Evolutionary conservation across 768 basidiomycete genomes (phyloP).

Genomic region (Strobilomyces confusus): DNA sequence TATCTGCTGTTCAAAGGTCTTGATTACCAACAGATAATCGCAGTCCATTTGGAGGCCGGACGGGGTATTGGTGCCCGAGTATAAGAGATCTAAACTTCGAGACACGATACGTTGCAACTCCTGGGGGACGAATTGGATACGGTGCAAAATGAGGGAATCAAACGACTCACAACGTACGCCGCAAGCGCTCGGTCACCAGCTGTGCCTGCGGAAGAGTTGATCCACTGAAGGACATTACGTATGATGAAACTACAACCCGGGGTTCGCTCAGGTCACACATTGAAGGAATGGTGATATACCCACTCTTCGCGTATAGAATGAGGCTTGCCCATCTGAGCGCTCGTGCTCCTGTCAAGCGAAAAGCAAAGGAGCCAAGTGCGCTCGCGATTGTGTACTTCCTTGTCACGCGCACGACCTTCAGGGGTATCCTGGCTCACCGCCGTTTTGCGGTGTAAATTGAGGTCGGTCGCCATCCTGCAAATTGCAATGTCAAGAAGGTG

Average conservation of each 20-base stretch:
- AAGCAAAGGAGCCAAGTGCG: constrained; percentile 91
- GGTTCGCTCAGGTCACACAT: background rate
- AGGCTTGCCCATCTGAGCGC: constrained; percentile 97
- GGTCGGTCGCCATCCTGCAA: constrained; percentile 86
- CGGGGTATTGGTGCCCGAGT: constrained; percentile 72
- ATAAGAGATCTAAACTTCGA: constrained; percentile 85
- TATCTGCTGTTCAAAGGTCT: constrained; percentile 80
- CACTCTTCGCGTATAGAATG: constrained; percentile 91
- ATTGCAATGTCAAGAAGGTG: constrained; percentile 9
- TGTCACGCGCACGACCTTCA: constrained; percentile 76
- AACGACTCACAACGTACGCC: constrained; percentile 63
- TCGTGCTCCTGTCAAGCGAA: constrained; percentile 81
- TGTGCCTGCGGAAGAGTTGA: constrained; percentile 56
- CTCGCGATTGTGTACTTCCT: constrained; percentile 91
- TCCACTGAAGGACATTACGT: constrained; percentile 77
- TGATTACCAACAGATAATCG: constrained; percentile 82
- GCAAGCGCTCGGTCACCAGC: constrained; percentile 67
- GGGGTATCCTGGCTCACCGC: constrained; percentile 58
- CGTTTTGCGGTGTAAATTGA: constrained; percentile 92
- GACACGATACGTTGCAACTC: constrained; percentile 88
- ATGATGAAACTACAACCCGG: constrained; percentile 66
- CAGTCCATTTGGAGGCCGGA: constrained; percentile 82
- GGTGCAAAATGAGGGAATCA: background rate
- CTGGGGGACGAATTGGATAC: constrained; percentile 31
- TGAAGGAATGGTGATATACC: constrained; percentile 29